Evolutionary conservation across 306 rosid species (phyloP).

Genomic region (Ceratonia siliqua): DNA sequence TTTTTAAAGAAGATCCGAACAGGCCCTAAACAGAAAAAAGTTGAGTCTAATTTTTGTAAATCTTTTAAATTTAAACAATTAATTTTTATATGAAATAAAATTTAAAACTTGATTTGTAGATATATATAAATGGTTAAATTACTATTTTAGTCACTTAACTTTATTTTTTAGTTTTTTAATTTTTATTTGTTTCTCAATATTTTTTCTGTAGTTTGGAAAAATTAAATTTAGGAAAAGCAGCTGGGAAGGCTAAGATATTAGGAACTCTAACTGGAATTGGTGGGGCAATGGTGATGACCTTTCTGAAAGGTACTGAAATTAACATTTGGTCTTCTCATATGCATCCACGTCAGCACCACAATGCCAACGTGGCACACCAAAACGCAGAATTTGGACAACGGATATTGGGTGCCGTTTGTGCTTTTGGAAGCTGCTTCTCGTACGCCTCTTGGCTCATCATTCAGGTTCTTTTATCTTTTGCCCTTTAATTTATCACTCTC

Average conservation of each 20-base stretch:
- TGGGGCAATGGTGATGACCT: conserved; percentile 54
- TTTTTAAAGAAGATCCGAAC: too few relatives aligned
- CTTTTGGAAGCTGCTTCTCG: conserved; percentile 29
- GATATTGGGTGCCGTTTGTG: conserved; percentile 30
- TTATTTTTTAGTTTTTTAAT: not conserved
- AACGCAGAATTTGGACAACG: too few relatives aligned
- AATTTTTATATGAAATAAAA: too few relatives aligned
- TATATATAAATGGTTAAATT: too few relatives aligned
- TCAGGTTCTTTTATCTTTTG: conserved; percentile 33
- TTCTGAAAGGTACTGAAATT: conserved; percentile 48
- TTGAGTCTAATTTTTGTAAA: too few relatives aligned
- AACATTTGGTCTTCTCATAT: conserved; percentile 37
- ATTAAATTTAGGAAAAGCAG: conserved; percentile 25
- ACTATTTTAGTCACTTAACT: too few relatives aligned
- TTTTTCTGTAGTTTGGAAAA: conserved; percentile 51
- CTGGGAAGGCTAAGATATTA: conserved; percentile 50
- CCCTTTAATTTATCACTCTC: too few relatives aligned
- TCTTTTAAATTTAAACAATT: too few relatives aligned
- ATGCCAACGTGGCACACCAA: not conserved
- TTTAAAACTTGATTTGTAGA: too few relatives aligned
- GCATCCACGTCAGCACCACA: conserved; percentile 21
- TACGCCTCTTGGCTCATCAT: conserved; percentile 47
- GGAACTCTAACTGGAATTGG: conserved; percentile 47
- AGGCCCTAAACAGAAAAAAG: too few relatives aligned
- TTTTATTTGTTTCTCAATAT: too few relatives aligned